phyloP scores from a whole-genome alignment of 1,139 yeast species.

The Debaryomycetaceae sp. region DNA sequence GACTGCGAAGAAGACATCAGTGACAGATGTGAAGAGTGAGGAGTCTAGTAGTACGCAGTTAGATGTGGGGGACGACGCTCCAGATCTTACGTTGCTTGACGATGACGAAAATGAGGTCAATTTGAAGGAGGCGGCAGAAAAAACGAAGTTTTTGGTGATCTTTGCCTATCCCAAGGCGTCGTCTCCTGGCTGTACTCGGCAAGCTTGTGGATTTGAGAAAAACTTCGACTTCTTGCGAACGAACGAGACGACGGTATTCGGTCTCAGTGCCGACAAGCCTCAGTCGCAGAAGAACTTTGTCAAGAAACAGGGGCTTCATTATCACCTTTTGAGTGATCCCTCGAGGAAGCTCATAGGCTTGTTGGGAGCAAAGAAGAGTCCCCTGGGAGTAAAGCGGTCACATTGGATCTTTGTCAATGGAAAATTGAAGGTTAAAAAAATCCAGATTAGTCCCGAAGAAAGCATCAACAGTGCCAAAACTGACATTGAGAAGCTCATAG shows the following conservation, averaged over 20 bases:
- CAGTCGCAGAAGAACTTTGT: slow-evolving; percentile 75
- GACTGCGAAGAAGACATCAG: not conserved
- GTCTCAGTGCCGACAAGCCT: slow-evolving; percentile 72
- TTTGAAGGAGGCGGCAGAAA: slow-evolving; percentile 44
- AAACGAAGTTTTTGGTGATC: slow-evolving; percentile 53
- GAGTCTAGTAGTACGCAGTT: slow-evolving; percentile 22
- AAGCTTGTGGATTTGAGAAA: slow-evolving; percentile 84
- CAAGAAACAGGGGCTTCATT: slow-evolving; percentile 67
- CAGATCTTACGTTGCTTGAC: slow-evolving; percentile 58
- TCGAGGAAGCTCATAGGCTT: slow-evolving; percentile 60
- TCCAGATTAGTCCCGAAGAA: slow-evolving; percentile 75
- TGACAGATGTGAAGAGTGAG: not conserved
- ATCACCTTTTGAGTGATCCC: slow-evolving; percentile 76
- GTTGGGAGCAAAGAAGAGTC: slow-evolving; percentile 79
- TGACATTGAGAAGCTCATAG: slow-evolving; percentile 41
- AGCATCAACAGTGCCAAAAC: slow-evolving; percentile 63
- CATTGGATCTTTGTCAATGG: slow-evolving; percentile 90
- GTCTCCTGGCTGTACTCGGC: slow-evolving; percentile 94
- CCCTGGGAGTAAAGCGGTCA: slow-evolving; percentile 78
- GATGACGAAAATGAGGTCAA: slow-evolving; percentile 64
- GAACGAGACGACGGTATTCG: slow-evolving; percentile 53
- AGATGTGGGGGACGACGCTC: slow-evolving; percentile 66
- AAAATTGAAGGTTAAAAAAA: slow-evolving; percentile 55
- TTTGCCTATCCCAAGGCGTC: slow-evolving; percentile 89
- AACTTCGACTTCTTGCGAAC: slow-evolving; percentile 52